Evolutionary conservation across 2,329 filamentous ascomycete genomes (phyloP).

Genomic region (Nigrospora sphaerica): DNA sequence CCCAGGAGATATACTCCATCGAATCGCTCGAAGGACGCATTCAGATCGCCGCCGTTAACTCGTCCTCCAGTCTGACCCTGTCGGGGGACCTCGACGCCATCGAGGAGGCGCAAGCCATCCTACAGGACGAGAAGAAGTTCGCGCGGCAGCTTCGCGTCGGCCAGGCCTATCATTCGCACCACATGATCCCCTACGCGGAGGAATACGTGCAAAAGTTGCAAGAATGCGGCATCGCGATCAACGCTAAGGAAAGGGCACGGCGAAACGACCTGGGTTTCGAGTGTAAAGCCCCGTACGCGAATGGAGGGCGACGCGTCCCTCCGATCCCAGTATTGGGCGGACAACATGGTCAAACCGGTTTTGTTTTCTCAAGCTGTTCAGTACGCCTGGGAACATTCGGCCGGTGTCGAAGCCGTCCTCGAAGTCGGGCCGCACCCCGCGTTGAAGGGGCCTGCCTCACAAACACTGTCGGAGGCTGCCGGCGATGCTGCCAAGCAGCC

Average conservation of each 20-base stretch:
- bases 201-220: slow-evolving; percentile 24
- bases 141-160: slow-evolving; percentile 30
- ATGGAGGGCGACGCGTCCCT: no score
- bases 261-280: slow-evolving; percentile 34
- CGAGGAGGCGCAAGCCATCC: slow-evolving; percentile 8
- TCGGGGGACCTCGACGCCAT: slow-evolving; percentile 5
- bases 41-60: slow-evolving; percentile 4
- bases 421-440: slow-evolving; percentile 6
- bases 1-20: background rate
- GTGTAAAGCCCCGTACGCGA: slow-evolving; percentile 13
- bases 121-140: slow-evolving; percentile 16
- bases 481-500: slow-evolving; percentile 9
- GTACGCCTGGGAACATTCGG: background rate
- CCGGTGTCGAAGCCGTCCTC: background rate
- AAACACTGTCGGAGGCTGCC: slow-evolving; percentile 18
- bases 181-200: slow-evolving; percentile 30
- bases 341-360: slow-evolving; percentile 1
- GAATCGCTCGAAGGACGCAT: slow-evolving; percentile 2
- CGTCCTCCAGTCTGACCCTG: slow-evolving; percentile 9
- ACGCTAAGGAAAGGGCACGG: slow-evolving; percentile 3
- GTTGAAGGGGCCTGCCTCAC: background rate
- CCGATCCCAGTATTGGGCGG: slow-evolving; percentile 1
- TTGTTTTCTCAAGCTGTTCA: slow-evolving; percentile 16
- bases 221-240: slow-evolving; percentile 25
- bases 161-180: slow-evolving; percentile 41